These are phyloP conservation scores for Wilhelminamyces savonicus DNA, from an alignment of 805 yeast genomes.

Conservation along the genomic window DNA sequence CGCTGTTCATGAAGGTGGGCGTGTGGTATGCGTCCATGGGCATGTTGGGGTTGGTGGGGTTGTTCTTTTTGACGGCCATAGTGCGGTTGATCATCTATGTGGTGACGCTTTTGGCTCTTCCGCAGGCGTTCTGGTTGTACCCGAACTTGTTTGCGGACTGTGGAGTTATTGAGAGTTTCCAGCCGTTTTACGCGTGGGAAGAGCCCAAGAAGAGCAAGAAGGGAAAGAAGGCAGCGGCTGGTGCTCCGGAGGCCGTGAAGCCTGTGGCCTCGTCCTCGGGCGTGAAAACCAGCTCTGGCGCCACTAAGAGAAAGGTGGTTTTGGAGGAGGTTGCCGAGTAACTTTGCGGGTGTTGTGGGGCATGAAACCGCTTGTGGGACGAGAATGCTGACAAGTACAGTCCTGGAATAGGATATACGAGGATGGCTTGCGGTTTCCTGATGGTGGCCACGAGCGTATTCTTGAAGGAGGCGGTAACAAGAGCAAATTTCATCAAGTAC, in stretches of 20 bases:
- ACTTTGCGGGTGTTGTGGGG: neutral
- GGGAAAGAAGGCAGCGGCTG: slow-evolving; percentile 7
- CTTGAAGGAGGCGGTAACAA: no score
- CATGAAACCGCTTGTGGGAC: no score
- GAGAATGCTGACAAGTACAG: no score
- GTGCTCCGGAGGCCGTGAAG: slow-evolving; percentile 4
- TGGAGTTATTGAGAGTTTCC: slow-evolving; percentile 87
- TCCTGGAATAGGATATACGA: no score
- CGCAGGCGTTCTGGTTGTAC: slow-evolving; percentile 89
- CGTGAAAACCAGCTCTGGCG: slow-evolving; percentile 1
- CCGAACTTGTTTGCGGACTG: slow-evolving; percentile 95
- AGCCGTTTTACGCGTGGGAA: slow-evolving; percentile 84
- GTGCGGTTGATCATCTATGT: slow-evolving; percentile 67
- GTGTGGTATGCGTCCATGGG: slow-evolving; percentile 88
- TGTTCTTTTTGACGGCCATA: slow-evolving; percentile 73
- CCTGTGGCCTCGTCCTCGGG: no score
- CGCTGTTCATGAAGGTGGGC: slow-evolving; percentile 76
- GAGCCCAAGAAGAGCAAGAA: slow-evolving; percentile 31
- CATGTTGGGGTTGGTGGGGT: slow-evolving; percentile 63
- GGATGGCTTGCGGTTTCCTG: no score
- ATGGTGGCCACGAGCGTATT: no score
- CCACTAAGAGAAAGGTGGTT: slow-evolving; percentile 26
- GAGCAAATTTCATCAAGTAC: no score
- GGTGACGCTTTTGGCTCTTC: slow-evolving; percentile 49
- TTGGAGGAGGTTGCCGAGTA: slow-evolving; percentile 37